These are phyloP conservation scores for Rhytidiadelphus loreus DNA, from an alignment of 225 moss, liverwort and hornwort genomes.

Conservation along the genomic window DNA sequence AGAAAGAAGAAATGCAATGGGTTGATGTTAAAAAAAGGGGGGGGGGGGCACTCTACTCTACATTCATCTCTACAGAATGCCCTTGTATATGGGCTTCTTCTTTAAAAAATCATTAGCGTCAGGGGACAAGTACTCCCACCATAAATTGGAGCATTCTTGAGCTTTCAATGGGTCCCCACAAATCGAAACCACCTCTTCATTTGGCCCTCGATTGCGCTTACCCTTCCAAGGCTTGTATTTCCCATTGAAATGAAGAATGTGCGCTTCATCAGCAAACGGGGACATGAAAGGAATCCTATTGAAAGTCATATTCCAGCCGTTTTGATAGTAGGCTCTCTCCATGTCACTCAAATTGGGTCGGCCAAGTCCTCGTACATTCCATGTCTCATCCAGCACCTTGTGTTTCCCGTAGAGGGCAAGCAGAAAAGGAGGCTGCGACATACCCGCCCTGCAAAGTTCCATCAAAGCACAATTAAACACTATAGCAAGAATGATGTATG, in stretches of 20 bases:
- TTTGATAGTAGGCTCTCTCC: constrained; percentile 45
- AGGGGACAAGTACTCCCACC: constrained; percentile 84
- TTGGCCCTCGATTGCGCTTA: constrained; percentile 20
- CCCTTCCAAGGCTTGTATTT: constrained; percentile 85
- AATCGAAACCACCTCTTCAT: constrained; percentile 46
- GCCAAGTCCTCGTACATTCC: constrained; percentile 84
- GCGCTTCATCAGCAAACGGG: constrained; percentile 53
- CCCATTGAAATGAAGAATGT: constrained; percentile 86
- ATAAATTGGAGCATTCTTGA: constrained; percentile 62
- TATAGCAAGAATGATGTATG: neutral
- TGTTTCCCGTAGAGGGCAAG: constrained; percentile 74
- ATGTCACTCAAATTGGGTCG: constrained; percentile 57
- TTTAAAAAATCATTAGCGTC: constrained; percentile 48
- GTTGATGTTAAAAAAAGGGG: neutral
- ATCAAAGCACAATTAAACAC: neutral
- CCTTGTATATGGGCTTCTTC: constrained; percentile 38
- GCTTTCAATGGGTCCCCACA: constrained; percentile 40
- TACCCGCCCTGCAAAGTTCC: constrained; percentile 48
- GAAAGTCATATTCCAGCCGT: constrained; percentile 25
- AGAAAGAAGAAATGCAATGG: constrained; percentile 9
- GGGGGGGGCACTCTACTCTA: neutral
- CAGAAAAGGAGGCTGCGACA: constrained; percentile 87
- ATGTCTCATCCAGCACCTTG: constrained; percentile 54
- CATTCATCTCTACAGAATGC: constrained; percentile 24
- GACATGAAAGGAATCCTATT: constrained; percentile 57